These are phyloP conservation scores for Allantophomopsis cytisporea DNA, from an alignment of 2,329 filamentous ascomycete species.

Conservation along the genomic window DNA sequence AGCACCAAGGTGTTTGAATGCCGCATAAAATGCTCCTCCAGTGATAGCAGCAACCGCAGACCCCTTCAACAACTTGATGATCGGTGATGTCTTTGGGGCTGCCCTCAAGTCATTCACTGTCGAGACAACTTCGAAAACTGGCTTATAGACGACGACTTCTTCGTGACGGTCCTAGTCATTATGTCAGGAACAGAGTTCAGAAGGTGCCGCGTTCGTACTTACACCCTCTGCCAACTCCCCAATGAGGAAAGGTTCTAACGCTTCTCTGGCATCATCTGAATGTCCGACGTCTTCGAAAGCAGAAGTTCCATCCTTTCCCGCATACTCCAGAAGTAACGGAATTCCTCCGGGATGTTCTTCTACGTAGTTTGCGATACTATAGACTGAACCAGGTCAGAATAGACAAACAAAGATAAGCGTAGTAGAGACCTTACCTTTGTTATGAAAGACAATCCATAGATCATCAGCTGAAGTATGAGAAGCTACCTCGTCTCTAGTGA, in stretches of 20 bases:
- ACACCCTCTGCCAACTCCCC: conserved; percentile 42
- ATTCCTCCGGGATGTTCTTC: conserved; percentile 58
- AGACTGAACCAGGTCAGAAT: conserved; percentile 23
- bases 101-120: not conserved
- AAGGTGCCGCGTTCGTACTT: conserved; percentile 11
- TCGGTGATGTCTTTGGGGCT: not conserved
- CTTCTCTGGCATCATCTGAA: conserved; percentile 60
- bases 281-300: conserved; percentile 78
- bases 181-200: not conserved
- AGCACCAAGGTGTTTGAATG: not conserved
- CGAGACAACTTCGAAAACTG: not conserved
- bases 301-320: conserved; percentile 64
- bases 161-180: not conserved
- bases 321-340: conserved; percentile 65
- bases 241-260: conserved; percentile 42
- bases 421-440: conserved; percentile 26
- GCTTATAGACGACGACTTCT: not conserved
- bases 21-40: not conserved
- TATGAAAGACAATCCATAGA: conserved; percentile 41
- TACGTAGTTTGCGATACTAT: conserved; percentile 41
- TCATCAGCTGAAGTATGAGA: conserved; percentile 32
- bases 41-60: not conserved
- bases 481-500: conserved; percentile 27
- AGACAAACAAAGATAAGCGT: not conserved
- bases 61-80: not conserved